A percentile compares a stretch with the other conserved stretches of the same genome.
Evolutionary conservation across 2,329 filamentous ascomycete genomes (phyloP).

Genomic region (Penicillium rolfsii): DNA sequence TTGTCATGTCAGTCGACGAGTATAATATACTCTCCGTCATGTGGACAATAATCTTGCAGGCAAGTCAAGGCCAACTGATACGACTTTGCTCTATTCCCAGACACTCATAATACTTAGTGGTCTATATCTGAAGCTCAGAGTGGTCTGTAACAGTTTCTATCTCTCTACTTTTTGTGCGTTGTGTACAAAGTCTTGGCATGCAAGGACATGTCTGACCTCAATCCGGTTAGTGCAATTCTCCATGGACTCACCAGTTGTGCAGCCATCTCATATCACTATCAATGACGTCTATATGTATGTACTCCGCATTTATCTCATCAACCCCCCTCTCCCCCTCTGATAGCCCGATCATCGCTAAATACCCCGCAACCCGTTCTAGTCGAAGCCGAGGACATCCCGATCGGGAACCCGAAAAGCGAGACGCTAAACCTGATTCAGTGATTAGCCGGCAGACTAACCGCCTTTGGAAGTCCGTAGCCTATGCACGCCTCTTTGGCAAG

Average conservation of each 20-base stretch:
- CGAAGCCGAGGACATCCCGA: not conserved
- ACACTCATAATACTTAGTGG: no score
- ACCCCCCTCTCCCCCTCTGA: not conserved
- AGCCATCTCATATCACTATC: no score
- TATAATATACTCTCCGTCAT: not conserved
- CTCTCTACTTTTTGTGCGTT: not conserved
- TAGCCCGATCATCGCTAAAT: not conserved
- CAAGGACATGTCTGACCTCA: not conserved
- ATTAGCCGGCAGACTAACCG: slow-evolving; percentile 6
- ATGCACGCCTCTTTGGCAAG: slow-evolving; percentile 6
- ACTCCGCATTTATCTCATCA: not conserved
- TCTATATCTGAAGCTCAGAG: no score
- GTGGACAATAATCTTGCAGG: not conserved
- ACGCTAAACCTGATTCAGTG: slow-evolving; percentile 5
- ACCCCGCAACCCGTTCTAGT: not conserved
- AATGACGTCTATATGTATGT: no score
- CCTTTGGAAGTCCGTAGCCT: slow-evolving; percentile 6
- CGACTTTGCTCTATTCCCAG: no score
- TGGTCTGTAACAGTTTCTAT: not conserved
- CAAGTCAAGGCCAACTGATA: no score
- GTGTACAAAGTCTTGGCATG: not conserved
- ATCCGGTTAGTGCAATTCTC: not conserved
- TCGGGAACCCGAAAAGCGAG: slow-evolving; percentile 4
- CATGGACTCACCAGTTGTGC: not conserved
- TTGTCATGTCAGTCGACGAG: not conserved